Conservation (phyloP, 352 stramenopile species). For the Phytophthora tubulina region DNA sequence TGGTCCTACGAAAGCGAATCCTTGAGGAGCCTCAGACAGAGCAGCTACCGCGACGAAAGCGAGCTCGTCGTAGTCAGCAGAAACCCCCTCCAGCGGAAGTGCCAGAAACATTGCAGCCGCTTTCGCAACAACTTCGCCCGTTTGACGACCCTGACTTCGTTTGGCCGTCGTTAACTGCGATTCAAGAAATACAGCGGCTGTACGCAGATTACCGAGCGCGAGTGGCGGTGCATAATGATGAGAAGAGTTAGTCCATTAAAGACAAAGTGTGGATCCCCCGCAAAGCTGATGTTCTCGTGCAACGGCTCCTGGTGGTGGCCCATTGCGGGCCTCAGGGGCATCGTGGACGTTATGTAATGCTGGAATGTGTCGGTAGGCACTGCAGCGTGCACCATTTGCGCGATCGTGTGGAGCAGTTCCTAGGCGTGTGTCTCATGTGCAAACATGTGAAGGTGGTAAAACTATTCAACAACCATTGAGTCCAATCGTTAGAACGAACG, state of each 20-base stretch:
- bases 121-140: background rate
- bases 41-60: background rate
- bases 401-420: background rate
- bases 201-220: background rate
- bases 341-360: background rate
- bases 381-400: background rate
- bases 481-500: background rate
- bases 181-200: background rate
- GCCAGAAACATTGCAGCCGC: background rate
- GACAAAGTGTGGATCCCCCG: background rate
- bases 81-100: no score
- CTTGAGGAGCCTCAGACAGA: background rate
- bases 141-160: background rate
- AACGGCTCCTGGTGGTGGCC: background rate
- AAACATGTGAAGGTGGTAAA: background rate
- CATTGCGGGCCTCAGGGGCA: background rate
- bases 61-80: no score
- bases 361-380: background rate
- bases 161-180: background rate
- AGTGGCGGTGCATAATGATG: background rate
- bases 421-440: background rate
- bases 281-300: background rate
- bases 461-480: background rate
- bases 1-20: background rate
- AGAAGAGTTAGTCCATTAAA: background rate